Evolutionary conservation across 495 filamentous ascomycete species (phyloP).

Genomic region (Neohortaea acidophila): DNA sequence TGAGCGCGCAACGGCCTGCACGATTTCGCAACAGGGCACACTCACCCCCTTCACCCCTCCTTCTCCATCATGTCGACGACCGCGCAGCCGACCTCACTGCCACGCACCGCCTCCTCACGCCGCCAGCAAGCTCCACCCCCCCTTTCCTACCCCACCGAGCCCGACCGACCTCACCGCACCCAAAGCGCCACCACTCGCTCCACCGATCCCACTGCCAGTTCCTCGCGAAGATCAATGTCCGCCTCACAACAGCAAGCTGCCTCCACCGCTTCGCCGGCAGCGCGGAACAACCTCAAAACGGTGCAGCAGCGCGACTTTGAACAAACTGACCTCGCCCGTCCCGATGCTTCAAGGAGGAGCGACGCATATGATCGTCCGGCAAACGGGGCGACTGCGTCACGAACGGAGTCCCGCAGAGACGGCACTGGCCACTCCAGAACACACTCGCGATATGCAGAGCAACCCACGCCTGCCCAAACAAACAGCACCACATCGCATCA

Average conservation of each 20-base stretch:
- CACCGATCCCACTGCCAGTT: constrained; percentile 22
- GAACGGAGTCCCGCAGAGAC: constrained; percentile 36
- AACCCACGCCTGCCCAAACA: constrained; percentile 22
- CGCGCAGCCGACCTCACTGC: constrained; percentile 30
- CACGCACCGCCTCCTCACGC: constrained; percentile 43
- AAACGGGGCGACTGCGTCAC: constrained; percentile 24
- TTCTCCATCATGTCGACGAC: constrained; percentile 35
- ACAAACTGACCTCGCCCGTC: constrained; percentile 35
- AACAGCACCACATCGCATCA: neutral
- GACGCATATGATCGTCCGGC: constrained; percentile 35
- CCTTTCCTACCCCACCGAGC: constrained; percentile 1
- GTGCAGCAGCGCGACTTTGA: constrained; percentile 46
- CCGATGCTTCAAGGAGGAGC: constrained; percentile 37
- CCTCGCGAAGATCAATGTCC: constrained; percentile 32
- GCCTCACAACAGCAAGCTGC: constrained; percentile 35
- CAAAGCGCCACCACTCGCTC: constrained; percentile 38
- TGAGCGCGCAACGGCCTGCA: too few relatives aligned
- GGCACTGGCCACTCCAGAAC: constrained; percentile 30
- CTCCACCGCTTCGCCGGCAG: constrained; percentile 24
- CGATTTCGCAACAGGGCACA: too few relatives aligned
- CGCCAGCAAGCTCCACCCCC: constrained; percentile 26
- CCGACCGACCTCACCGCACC: constrained; percentile 35
- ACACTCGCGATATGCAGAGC: constrained; percentile 38
- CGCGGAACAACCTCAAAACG: constrained; percentile 35
- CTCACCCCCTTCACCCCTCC: too few relatives aligned